These are phyloP conservation scores for Leccinum barrowsii DNA, from an alignment of 768 basidiomycete species.

Conservation along the genomic window DNA sequence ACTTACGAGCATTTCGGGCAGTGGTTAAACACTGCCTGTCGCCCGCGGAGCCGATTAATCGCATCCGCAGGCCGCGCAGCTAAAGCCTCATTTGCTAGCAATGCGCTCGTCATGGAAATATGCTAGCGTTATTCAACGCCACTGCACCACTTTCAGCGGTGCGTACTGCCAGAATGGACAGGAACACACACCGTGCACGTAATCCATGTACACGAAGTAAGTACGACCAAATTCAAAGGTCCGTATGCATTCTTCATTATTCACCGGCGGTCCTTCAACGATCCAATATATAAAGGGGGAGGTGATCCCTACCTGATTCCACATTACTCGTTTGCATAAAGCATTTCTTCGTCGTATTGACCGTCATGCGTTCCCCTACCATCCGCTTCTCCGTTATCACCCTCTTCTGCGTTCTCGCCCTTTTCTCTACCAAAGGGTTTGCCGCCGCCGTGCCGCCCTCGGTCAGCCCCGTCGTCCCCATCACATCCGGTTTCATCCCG, in stretches of 20 bases:
- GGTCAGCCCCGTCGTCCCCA: background rate
- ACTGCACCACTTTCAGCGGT: background rate
- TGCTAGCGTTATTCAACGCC: background rate
- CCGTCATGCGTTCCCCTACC: background rate
- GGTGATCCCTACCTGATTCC: background rate
- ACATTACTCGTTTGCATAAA: background rate
- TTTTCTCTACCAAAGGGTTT: background rate
- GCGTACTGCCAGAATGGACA: background rate
- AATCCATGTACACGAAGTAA: background rate
- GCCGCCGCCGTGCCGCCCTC: background rate
- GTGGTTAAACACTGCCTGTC: background rate
- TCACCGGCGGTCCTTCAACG: background rate
- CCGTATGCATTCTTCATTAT: background rate
- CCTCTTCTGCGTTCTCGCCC: background rate
- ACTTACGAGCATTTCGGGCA: background rate
- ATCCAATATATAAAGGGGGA: background rate
- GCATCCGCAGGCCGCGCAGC: background rate
- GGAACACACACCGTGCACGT: background rate
- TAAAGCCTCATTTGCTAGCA: background rate
- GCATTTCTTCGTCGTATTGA: background rate
- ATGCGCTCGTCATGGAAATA: background rate
- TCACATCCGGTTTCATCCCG: background rate
- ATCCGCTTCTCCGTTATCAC: background rate
- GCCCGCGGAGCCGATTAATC: background rate
- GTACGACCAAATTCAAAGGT: background rate